Conservation (phyloP, 495 filamentous ascomycete genomes). For the Chaetomium cochliodes region DNA sequence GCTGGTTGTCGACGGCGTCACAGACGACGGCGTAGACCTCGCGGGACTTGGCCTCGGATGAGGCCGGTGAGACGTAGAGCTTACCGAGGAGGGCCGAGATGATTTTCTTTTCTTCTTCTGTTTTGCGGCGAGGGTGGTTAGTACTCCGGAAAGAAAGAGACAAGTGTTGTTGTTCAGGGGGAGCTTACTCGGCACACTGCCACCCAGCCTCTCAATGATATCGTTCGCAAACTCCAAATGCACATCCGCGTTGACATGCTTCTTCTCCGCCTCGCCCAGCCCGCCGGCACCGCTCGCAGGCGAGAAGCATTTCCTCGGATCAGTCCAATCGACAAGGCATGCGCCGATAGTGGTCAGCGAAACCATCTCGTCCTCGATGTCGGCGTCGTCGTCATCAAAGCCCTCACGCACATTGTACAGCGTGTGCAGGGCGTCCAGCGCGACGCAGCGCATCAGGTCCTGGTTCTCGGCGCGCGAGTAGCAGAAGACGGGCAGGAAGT, state of each 20-base stretch:
- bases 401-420: conserved; percentile 64
- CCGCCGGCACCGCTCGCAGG: conserved; percentile 44
- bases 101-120: conserved; percentile 82
- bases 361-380: conserved; percentile 78
- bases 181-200: conserved; percentile 60
- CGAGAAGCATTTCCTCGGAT: conserved; percentile 80
- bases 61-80: conserved; percentile 68
- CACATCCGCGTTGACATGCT: conserved; percentile 61
- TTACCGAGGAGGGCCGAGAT: conserved; percentile 77
- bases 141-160: conserved; percentile 22
- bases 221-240: conserved; percentile 65
- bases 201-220: conserved; percentile 58
- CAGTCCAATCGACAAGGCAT: conserved; percentile 93
- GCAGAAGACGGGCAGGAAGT: conserved; percentile 95
- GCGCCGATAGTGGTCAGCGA: conserved; percentile 68
- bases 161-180: conserved; percentile 6
- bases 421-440: conserved; percentile 66
- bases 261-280: conserved; percentile 53
- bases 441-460: conserved; percentile 68
- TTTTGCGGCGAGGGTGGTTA: conserved; percentile 23
- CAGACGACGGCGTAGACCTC: conserved; percentile 56
- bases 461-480: conserved; percentile 79
- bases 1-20: conserved; percentile 65
- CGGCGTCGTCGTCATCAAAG: conserved; percentile 74
- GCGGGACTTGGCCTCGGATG: conserved; percentile 49